Conservation (phyloP, 306 rosid genomes). For the Sicyos baderoa region DNA sequence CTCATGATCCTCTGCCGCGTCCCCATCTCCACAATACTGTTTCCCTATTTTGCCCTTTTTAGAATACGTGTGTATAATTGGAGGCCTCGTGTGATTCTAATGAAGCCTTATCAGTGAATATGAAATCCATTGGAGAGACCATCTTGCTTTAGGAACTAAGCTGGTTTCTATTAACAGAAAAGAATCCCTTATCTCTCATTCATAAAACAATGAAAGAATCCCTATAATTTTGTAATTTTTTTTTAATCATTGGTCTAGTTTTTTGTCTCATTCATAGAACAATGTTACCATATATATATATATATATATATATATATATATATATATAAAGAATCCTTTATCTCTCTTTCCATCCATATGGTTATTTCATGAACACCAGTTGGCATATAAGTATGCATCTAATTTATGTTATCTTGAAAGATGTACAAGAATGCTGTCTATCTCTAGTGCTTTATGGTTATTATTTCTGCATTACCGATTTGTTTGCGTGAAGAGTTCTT, state of each 20-base stretch:
- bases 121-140: background rate
- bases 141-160: background rate
- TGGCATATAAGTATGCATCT: background rate
- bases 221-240: too few species aligned
- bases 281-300: too few species aligned
- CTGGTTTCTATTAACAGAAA: background rate
- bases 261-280: too few species aligned
- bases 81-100: background rate
- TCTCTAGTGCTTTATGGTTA: background rate
- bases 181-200: background rate
- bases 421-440: background rate
- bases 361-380: background rate
- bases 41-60: too few species aligned
- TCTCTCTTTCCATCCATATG: background rate
- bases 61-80: too few species aligned
- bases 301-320: too few species aligned
- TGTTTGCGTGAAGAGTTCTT: background rate
- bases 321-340: background rate
- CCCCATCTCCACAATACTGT: too few species aligned
- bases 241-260: too few species aligned
- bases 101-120: background rate
- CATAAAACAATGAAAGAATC: too few species aligned
- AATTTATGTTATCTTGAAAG: background rate
- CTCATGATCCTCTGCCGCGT: too few species aligned
- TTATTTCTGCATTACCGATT: background rate